Percentiles rank a stretch among this genome's conserved stretches.
Conservation (phyloP, 2,329 filamentous ascomycete genomes). For the Aspergillus udagawae region DNA sequence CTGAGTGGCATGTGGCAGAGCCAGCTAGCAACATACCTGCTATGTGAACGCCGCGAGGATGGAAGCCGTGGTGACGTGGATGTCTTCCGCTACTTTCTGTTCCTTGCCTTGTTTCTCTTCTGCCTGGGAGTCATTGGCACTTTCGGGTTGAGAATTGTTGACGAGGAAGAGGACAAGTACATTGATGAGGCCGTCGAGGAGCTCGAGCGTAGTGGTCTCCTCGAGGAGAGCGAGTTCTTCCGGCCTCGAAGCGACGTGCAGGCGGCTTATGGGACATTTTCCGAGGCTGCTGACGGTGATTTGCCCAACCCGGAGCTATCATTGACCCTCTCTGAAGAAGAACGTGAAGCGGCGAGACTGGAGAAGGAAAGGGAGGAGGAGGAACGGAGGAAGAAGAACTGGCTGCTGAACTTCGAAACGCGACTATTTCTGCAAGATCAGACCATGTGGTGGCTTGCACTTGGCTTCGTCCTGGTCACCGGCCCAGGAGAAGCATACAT, state of each 20-base stretch:
- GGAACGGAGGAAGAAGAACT: constrained; percentile 73
- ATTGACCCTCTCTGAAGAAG: constrained; percentile 25
- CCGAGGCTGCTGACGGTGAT: constrained; percentile 34
- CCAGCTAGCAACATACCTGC: constrained; percentile 73
- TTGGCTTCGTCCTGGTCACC: constrained; percentile 87
- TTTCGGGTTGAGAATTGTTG: constrained; percentile 71
- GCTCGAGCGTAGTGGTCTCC: constrained; percentile 79
- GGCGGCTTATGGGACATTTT: constrained; percentile 43
- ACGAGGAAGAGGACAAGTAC: constrained; percentile 70
- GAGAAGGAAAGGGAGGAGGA: constrained; percentile 49
- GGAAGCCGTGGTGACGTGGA: constrained; percentile 55
- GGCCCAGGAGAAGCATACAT: constrained; percentile 97
- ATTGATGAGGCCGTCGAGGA: constrained; percentile 89
- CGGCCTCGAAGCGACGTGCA: constrained; percentile 47
- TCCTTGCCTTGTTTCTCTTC: constrained; percentile 69
- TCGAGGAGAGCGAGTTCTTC: constrained; percentile 69
- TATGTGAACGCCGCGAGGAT: constrained; percentile 69
- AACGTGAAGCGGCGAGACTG: constrained; percentile 17
- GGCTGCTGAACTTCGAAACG: constrained; percentile 89
- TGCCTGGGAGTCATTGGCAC: constrained; percentile 68
- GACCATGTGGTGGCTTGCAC: constrained; percentile 93
- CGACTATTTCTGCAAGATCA: constrained; percentile 76
- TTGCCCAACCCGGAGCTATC: constrained; percentile 40
- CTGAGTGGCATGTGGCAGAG: constrained; percentile 95
- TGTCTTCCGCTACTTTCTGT: constrained; percentile 85